These are phyloP conservation scores for Kazachstania sp. DNA, from an alignment of 1,139 yeast genomes.

Conservation along the genomic window DNA sequence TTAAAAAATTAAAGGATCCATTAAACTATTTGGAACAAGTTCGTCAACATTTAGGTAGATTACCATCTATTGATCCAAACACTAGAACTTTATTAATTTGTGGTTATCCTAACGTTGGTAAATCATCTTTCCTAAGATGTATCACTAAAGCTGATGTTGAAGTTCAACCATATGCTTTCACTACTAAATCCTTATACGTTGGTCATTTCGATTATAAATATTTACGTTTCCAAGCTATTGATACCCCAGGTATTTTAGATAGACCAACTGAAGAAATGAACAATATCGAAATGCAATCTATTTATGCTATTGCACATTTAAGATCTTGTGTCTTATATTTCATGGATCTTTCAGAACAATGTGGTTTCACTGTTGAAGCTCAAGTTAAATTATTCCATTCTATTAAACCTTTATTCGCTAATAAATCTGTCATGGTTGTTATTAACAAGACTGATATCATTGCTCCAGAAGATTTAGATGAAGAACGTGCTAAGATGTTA, in stretches of 20 bases:
- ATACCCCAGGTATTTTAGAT: conserved; percentile 97
- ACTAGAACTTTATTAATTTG: conserved; percentile 95
- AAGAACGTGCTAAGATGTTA: conserved; percentile 65
- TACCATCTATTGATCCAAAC: conserved; percentile 96
- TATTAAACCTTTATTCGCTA: conserved; percentile 92
- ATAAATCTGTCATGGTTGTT: conserved; percentile 91
- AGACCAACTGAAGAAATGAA: conserved; percentile 99
- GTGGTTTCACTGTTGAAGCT: conserved; percentile 96
- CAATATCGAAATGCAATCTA: conserved; percentile 98
- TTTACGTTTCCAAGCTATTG: conserved; percentile 95
- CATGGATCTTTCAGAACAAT: conserved; percentile 97
- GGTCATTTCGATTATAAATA: conserved; percentile 98
- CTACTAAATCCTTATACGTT: conserved; percentile 88
- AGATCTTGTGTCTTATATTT: conserved; percentile 93
- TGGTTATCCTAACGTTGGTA: conserved; percentile 99
- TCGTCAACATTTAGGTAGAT: conserved; percentile 97
- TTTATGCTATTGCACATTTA: conserved; percentile 96
- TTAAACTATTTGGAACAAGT: conserved; percentile 91
- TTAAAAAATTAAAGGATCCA: conserved; percentile 91
- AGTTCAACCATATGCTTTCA: conserved; percentile 98
- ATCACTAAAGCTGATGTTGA: conserved; percentile 98
- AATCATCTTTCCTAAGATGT: conserved; percentile 85
- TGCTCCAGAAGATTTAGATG: conserved; percentile 71
- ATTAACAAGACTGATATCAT: conserved; percentile 91
- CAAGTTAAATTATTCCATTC: conserved; percentile 96